Evolutionary conservation across 805 yeast genomes (phyloP), one percentile per base, ranked within the genome.

Genomic region (Starmerella geochares): DNA sequence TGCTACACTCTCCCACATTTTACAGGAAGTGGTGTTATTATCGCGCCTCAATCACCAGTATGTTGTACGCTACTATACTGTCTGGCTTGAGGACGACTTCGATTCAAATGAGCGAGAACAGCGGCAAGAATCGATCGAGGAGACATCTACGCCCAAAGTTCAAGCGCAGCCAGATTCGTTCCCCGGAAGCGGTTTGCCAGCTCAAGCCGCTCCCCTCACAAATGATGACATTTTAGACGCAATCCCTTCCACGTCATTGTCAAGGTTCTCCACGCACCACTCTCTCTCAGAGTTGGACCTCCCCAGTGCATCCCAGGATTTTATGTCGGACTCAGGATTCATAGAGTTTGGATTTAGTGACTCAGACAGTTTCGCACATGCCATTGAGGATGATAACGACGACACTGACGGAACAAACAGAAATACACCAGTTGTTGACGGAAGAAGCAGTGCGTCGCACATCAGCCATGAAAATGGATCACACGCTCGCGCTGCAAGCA

Each of bases 11-110:
- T 80, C 94, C 21, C 77, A 83, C 4, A 82, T 92, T 52, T 69
- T 92, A 50, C 86, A 84, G 53, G 99, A 92, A 61, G 98, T 92
- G 0, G 80, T 88, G 77, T 74, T 94, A 10, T 73, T 92, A 57
- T 95, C 97, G 2, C 73, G 97, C 53, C 71, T 92, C 47, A 90
- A 88, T 59, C 96, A 92, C 62, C 96, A 88, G 62, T 90, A 86
- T 64, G 96, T 92, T 36, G 98, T 92, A 3, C 71, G 99, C 50
- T 92, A 92, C 66, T 92, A 85, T 66, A 94, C 96, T 3, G 95
- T 96, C 0, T 92, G 99, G 99, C 76, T 90, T 4, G 96, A 88
- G 62, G 94, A 86, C 49, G 81, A 80, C 25, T 54, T 59, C 27
- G 62, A 49, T 7, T 16, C 68, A 59, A 13, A 16, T 11, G 28